phyloP scores from a whole-genome alignment of 352 stramenopile species.

The Phytophthora hybrid region DNA sequence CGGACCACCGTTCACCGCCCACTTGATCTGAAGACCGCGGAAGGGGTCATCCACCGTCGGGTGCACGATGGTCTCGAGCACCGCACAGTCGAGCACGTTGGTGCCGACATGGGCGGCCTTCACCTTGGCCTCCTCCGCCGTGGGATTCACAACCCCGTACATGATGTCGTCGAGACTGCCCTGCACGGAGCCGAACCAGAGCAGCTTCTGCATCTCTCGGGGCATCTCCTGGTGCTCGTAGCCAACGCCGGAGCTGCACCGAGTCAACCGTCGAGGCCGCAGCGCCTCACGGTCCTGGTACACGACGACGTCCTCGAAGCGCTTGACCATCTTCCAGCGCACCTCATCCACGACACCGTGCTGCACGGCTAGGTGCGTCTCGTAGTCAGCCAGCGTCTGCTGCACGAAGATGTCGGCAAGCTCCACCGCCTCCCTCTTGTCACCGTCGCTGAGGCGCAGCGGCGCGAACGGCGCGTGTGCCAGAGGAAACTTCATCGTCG shows the following conservation, averaged over 20 bases:
- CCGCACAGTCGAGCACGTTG: conserved; percentile 57
- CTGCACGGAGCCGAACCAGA: conserved; percentile 48
- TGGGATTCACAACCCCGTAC: conserved; percentile 48
- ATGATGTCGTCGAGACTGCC: conserved; percentile 55
- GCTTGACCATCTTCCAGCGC: conserved; percentile 52
- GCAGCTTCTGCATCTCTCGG: conserved; percentile 48
- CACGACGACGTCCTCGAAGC: conserved; percentile 43
- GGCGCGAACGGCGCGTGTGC: conserved; percentile 43
- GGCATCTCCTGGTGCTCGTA: conserved; percentile 13
- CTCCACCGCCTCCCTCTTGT: conserved; percentile 32
- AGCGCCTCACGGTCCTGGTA: conserved; percentile 41
- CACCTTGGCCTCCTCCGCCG: conserved; percentile 37
- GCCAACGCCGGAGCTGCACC: conserved; percentile 8
- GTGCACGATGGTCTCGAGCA: conserved; percentile 50
- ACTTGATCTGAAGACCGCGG: conserved; percentile 50
- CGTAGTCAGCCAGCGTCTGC: conserved; percentile 45
- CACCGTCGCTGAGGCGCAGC: conserved; percentile 30
- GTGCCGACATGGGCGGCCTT: conserved; percentile 41
- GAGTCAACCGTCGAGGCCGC: conserved; percentile 11
- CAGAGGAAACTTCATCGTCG: conserved; percentile 42
- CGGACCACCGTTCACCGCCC: conserved; percentile 56
- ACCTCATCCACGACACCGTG: conserved; percentile 38
- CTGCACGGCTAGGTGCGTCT: conserved; percentile 32
- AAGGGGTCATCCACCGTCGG: conserved; percentile 55
- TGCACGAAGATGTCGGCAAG: conserved; percentile 46